Evolutionary conservation across 2,329 filamentous ascomycete species (phyloP).

Genomic region (Nigrospora sphaerica): DNA sequence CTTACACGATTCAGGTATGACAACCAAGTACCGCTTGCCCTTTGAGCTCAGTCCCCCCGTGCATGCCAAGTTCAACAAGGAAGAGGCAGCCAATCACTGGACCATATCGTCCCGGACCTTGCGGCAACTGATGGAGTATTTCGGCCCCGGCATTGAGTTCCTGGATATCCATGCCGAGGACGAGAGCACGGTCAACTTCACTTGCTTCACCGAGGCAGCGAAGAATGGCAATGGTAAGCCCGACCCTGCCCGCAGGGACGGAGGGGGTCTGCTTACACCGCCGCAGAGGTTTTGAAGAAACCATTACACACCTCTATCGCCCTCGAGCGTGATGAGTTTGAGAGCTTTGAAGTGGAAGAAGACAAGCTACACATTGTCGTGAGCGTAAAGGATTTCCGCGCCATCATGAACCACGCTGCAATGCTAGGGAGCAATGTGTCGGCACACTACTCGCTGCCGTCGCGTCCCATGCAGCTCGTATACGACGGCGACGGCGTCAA

Average conservation of each 20-base stretch:
- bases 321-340: conserved; percentile 69
- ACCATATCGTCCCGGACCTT: conserved; percentile 63
- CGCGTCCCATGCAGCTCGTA: conserved; percentile 63
- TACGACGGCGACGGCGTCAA: conserved; percentile 63
- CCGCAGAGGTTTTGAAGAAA: conserved; percentile 65
- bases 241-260: background rate
- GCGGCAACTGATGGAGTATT: conserved; percentile 72
- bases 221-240: conserved; percentile 55
- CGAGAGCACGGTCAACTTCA: conserved; percentile 67
- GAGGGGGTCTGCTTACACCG: background rate
- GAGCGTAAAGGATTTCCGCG: conserved; percentile 76
- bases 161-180: conserved; percentile 71
- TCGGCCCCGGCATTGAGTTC: conserved; percentile 73
- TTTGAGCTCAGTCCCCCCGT: conserved; percentile 70
- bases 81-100: conserved; percentile 63
- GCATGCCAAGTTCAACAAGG: conserved; percentile 67
- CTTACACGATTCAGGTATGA: conserved; percentile 46
- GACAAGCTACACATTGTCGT: conserved; percentile 73
- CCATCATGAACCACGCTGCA: conserved; percentile 69
- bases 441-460: conserved; percentile 64
- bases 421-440: conserved; percentile 59
- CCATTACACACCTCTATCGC: conserved; percentile 75
- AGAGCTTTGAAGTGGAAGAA: conserved; percentile 61
- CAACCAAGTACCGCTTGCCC: conserved; percentile 68
- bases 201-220: conserved; percentile 75